Conservation (phyloP, 768 basidiomycete genomes). For the Kwoniella sp. region DNA sequence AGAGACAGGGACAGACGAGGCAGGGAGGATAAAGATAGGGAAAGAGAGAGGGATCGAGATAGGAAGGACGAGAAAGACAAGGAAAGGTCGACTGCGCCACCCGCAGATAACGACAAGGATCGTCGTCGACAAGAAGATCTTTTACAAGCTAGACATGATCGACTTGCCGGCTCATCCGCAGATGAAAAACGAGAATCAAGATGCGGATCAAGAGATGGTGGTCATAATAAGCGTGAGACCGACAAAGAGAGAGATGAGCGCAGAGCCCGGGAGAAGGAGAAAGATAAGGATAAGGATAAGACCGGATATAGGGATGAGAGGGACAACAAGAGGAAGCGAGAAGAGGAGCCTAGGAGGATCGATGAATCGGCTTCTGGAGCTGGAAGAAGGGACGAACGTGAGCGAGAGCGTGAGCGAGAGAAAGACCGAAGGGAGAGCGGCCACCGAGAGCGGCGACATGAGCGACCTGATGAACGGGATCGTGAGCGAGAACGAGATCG, state of each 20-base stretch:
- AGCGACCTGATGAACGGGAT: conserved; percentile 20
- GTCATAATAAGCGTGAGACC: conserved; percentile 17
- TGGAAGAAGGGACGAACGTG: conserved; percentile 14
- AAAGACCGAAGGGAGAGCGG: background rate
- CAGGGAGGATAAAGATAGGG: conserved; percentile 11
- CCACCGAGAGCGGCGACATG: conserved; percentile 16
- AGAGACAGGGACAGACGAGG: conserved; percentile 13
- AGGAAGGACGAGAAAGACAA: conserved; percentile 1
- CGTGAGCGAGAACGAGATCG: background rate
- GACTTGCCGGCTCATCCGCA: conserved; percentile 7
- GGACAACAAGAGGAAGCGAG: conserved; percentile 30
- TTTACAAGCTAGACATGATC: conserved; percentile 30
- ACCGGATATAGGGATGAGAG: conserved; percentile 12
- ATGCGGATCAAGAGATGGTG: conserved; percentile 22
- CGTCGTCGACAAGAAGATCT: conserved; percentile 35
- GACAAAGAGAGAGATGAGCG: conserved; percentile 33
- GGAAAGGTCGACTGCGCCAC: background rate
- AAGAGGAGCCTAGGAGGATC: conserved; percentile 33
- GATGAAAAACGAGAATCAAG: conserved; percentile 21
- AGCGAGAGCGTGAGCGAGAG: conserved; percentile 17
- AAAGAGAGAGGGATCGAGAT: conserved; percentile 8
- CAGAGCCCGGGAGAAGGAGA: conserved; percentile 22
- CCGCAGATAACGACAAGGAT: conserved; percentile 20
- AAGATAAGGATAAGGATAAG: conserved; percentile 26
- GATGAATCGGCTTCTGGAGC: conserved; percentile 15